Evolutionary conservation across 1,139 yeast species (phyloP).

Genomic region (Scheffersomyces cryptocercus): DNA sequence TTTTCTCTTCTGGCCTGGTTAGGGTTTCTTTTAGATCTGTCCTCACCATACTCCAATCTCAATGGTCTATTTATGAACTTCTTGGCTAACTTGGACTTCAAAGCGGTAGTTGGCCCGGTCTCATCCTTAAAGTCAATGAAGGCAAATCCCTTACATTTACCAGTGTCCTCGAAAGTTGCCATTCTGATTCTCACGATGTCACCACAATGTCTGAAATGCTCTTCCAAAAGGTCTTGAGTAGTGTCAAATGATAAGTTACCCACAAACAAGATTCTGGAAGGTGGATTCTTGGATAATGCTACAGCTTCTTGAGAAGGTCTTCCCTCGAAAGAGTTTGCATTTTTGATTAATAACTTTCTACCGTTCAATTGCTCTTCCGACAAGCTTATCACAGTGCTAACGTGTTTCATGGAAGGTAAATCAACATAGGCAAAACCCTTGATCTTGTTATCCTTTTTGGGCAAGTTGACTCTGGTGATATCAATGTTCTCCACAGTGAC

Average conservation of each 20-base stretch:
- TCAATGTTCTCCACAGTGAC: constrained; percentile 47
- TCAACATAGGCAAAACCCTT: constrained; percentile 94
- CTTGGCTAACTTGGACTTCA: constrained; percentile 69
- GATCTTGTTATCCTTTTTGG: constrained; percentile 60
- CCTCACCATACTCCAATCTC: constrained; percentile 93
- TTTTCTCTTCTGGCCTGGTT: constrained; percentile 28
- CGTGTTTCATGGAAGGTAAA: constrained; percentile 63
- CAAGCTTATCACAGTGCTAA: constrained; percentile 62
- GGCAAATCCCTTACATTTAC: constrained; percentile 96
- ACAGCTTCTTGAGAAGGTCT: constrained; percentile 62
- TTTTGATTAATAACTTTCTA: constrained; percentile 81
- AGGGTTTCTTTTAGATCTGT: constrained; percentile 78
- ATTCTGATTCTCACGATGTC: constrained; percentile 80
- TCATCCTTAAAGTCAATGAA: constrained; percentile 84
- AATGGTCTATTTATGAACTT: constrained; percentile 72
- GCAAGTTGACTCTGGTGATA: constrained; percentile 64
- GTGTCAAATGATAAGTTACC: constrained; percentile 94
- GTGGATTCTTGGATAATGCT: constrained; percentile 69
- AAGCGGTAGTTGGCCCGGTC: constrained; percentile 79
- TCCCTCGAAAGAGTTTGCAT: constrained; percentile 81
- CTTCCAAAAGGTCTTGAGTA: constrained; percentile 74
- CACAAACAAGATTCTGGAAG: constrained; percentile 84
- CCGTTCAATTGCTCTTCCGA: constrained; percentile 79
- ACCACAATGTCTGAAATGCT: constrained; percentile 78
- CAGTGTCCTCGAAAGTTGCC: constrained; percentile 96